phyloP scores from a whole-genome alignment of 1,284 basidiomycete genomes.

The Cystobasidium sp. region DNA sequence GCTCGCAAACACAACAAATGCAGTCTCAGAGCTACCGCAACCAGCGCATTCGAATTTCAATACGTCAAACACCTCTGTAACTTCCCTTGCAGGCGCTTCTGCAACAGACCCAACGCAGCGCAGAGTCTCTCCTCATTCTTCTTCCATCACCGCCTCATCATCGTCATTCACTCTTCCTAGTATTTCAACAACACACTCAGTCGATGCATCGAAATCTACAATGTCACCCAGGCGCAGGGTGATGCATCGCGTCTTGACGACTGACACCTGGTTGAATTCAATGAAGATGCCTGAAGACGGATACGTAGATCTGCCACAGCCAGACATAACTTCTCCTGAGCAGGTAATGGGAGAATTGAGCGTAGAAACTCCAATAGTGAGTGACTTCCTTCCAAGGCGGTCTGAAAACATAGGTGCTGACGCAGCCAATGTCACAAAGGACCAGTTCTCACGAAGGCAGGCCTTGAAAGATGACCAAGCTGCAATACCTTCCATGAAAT shows the following conservation, averaged over 20 bases:
- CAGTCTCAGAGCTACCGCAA: neutral
- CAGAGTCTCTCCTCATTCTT: neutral
- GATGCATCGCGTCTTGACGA: neutral
- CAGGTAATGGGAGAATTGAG: conserved; percentile 18
- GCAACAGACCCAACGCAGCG: too few species aligned
- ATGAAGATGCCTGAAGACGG: conserved; percentile 7
- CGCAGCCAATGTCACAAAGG: neutral
- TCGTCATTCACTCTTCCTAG: too few species aligned
- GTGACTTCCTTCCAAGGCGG: neutral
- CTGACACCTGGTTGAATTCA: conserved; percentile 1
- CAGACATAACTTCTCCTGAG: conserved; percentile 30
- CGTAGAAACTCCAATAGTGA: conserved; percentile 10
- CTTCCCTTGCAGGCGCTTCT: too few species aligned
- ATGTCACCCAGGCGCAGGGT: conserved; percentile 1
- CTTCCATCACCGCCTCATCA: neutral
- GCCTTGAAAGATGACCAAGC: conserved; percentile 2
- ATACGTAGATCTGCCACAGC: neutral
- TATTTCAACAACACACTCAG: neutral
- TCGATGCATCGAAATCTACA: neutral
- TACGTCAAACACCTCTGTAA: too few species aligned
- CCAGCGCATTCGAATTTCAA: too few species aligned
- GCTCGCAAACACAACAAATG: neutral
- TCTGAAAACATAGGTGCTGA: neutral
- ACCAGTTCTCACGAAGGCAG: neutral
- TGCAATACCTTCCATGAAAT: conserved; percentile 26